Conservation (phyloP, 768 basidiomycete genomes). For the Lactarius sanguifluus region DNA sequence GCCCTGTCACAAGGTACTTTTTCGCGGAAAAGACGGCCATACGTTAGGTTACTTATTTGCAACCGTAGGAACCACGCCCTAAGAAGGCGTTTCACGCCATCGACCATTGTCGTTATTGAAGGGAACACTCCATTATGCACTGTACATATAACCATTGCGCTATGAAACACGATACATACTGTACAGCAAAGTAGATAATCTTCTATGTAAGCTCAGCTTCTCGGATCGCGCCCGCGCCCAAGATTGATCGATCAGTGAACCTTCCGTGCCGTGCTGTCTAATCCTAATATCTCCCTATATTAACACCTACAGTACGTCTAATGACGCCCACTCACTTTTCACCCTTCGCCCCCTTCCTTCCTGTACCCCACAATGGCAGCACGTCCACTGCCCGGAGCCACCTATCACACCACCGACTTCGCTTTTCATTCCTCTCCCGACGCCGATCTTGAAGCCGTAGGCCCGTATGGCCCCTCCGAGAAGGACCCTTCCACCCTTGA, state of each 20-base stretch:
- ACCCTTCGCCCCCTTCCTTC: not conserved
- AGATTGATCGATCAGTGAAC: not conserved
- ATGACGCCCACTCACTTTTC: not conserved
- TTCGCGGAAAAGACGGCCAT: not conserved
- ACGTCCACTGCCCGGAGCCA: slow-evolving; percentile 18
- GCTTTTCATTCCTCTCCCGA: not conserved
- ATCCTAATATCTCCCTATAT: not conserved
- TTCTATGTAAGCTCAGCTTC: not conserved
- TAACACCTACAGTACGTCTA: not conserved
- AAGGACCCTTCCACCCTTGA: not conserved
- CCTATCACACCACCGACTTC: slow-evolving; percentile 16
- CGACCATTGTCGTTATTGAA: not conserved
- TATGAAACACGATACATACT: not conserved
- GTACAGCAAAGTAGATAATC: not conserved
- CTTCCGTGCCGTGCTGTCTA: not conserved
- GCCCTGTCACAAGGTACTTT: not conserved
- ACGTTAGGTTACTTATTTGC: not conserved
- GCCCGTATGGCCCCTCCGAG: not conserved
- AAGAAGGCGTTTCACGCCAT: not conserved
- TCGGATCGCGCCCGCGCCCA: not conserved
- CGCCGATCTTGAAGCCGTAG: slow-evolving; percentile 12
- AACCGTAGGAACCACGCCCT: not conserved
- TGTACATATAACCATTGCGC: not conserved
- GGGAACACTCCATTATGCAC: not conserved
- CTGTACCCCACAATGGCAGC: slow-evolving; percentile 4